Conservation (phyloP, 352 stramenopile species). For the Proteromonas lacertae region DNA sequence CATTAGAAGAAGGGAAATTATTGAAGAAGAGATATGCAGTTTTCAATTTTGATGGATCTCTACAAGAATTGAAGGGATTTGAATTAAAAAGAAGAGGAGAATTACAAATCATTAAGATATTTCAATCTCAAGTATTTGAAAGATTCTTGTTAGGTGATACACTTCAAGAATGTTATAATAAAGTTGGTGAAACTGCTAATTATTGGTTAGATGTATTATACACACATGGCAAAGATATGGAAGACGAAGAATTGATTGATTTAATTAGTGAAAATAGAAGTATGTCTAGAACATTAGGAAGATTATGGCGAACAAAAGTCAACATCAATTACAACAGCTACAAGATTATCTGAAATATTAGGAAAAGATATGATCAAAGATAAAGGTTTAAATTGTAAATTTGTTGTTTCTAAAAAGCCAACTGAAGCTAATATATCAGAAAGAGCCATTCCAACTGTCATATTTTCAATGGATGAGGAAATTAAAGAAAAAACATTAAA, state of each 20-base stretch:
- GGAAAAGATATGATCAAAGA: slow-evolving; percentile 88
- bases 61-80: slow-evolving; percentile 74
- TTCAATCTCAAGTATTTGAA: slow-evolving; percentile 78
- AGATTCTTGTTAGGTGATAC: slow-evolving; percentile 69
- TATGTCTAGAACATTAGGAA: slow-evolving; percentile 77
- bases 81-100: slow-evolving; percentile 92
- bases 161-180: slow-evolving; percentile 71
- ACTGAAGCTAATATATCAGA: slow-evolving; percentile 78
- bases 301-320: slow-evolving; percentile 80
- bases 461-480: slow-evolving; percentile 73
- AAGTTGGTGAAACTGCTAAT: slow-evolving; percentile 74
- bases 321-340: slow-evolving; percentile 81
- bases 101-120: slow-evolving; percentile 93
- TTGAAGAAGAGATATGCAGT: slow-evolving; percentile 89
- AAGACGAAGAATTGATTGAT: slow-evolving; percentile 78
- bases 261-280: slow-evolving; percentile 93
- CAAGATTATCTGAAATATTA: slow-evolving; percentile 82
- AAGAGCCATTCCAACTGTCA: slow-evolving; percentile 77
- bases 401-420: slow-evolving; percentile 67
- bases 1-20: slow-evolving; percentile 83
- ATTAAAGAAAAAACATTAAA: slow-evolving; percentile 78
- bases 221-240: slow-evolving; percentile 53
- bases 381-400: slow-evolving; percentile 83
- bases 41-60: slow-evolving; percentile 52
- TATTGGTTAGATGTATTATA: slow-evolving; percentile 94